These are phyloP conservation scores for Coniella lustricola DNA, from an alignment of 2,329 filamentous ascomycete genomes.

Conservation along the genomic window DNA sequence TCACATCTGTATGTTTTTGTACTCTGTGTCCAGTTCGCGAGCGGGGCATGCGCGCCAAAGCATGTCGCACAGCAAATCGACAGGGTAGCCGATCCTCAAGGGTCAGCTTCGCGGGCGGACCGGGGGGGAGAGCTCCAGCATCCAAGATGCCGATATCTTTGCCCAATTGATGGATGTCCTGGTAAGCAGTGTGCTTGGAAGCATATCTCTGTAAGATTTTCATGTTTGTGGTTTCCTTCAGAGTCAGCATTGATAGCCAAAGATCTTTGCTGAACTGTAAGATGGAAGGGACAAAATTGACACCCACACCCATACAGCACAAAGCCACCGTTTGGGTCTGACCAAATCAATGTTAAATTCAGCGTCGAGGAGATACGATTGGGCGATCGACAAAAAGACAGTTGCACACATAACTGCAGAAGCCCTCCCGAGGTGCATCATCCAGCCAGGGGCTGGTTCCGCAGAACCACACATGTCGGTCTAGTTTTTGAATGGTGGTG, in stretches of 20 bases:
- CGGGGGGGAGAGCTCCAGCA: background rate
- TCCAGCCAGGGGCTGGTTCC: constrained; percentile 5
- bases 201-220: no score
- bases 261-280: no score
- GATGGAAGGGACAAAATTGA: no score
- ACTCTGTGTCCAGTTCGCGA: background rate
- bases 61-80: constrained; percentile 13
- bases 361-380: background rate
- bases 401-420: constrained; percentile 11
- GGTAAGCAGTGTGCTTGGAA: background rate
- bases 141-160: background rate
- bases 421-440: constrained; percentile 13
- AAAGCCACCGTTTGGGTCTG: no score
- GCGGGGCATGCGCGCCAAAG: constrained; percentile 9
- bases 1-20: background rate
- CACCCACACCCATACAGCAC: no score
- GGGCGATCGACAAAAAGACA: constrained; percentile 8
- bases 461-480: constrained; percentile 3
- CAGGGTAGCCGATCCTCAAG: constrained; percentile 1
- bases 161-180: background rate
- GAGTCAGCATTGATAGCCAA: no score
- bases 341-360: no score
- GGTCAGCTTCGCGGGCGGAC: constrained; percentile 3
- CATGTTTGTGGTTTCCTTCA: no score
- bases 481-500: constrained; percentile 8